Evolutionary conservation across 129 eudicot genomes (phyloP).

Genomic region (Flaveria bidentis): DNA sequence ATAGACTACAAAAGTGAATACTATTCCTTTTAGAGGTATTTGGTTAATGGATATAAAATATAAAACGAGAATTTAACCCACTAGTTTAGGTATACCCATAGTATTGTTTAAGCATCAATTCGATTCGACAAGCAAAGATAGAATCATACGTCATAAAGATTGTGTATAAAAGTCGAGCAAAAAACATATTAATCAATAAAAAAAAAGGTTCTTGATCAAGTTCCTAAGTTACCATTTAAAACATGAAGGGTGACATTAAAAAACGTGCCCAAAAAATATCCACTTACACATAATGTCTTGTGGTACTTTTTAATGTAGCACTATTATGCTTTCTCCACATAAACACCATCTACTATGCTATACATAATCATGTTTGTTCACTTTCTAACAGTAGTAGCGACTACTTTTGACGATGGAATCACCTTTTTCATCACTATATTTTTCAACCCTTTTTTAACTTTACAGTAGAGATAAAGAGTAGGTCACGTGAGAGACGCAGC

Average conservation of each 20-base stretch:
- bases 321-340: conserved; percentile 33
- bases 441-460: conserved; percentile 42
- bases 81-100: too few relatives aligned
- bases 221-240: neutral
- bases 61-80: too few relatives aligned
- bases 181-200: too few relatives aligned
- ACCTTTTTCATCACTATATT: conserved; percentile 43
- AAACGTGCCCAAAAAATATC: neutral
- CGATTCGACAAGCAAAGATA: too few relatives aligned
- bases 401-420: conserved; percentile 48
- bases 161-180: too few relatives aligned
- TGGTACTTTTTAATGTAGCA: conserved; percentile 28
- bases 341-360: conserved; percentile 37
- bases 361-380: conserved; percentile 44
- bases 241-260: neutral
- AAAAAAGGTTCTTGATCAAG: neutral
- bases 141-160: too few relatives aligned
- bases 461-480: conserved; percentile 40
- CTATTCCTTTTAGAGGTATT: too few relatives aligned
- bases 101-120: too few relatives aligned
- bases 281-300: conserved; percentile 20
- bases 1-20: too few relatives aligned
- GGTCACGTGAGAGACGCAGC: conserved; percentile 60
- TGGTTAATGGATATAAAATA: too few relatives aligned
- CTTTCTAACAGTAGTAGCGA: conserved; percentile 40